Evolutionary conservation across 129 eudicot species (phyloP).

Genomic region (Oenanthe sinensis): DNA sequence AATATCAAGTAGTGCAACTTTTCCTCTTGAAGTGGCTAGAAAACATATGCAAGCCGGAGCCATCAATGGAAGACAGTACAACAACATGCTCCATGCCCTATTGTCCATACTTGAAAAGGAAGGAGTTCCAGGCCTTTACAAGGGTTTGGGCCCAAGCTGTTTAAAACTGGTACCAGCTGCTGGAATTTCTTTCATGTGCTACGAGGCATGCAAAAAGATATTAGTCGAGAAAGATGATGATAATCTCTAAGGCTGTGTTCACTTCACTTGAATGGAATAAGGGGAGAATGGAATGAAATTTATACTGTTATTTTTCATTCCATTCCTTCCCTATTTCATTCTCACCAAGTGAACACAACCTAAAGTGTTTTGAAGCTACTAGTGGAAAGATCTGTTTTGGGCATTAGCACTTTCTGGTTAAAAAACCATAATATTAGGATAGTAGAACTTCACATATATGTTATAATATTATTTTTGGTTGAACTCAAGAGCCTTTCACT

Average conservation of each 20-base stretch:
- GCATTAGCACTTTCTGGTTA: background rate
- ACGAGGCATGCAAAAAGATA: constrained; percentile 80
- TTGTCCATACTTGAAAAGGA: constrained; percentile 64
- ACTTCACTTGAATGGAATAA: too few species aligned
- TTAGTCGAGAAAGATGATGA: constrained; percentile 57
- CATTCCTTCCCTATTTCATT: too few species aligned
- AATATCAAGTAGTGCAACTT: constrained; percentile 69
- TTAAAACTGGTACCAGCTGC: constrained; percentile 82
- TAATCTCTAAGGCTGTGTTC: background rate
- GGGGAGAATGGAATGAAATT: too few species aligned
- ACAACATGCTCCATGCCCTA: constrained; percentile 79
- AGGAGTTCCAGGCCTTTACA: constrained; percentile 59
- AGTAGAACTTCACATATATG: background rate
- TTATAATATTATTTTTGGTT: background rate
- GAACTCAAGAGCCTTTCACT: background rate
- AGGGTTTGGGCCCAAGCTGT: constrained; percentile 87
- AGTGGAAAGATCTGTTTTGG: background rate
- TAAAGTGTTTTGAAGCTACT: background rate
- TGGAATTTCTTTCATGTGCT: constrained; percentile 94
- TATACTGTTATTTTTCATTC: too few species aligned
- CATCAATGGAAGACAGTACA: constrained; percentile 57
- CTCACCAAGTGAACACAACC: too few species aligned
- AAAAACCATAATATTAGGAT: background rate
- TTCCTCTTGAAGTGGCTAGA: constrained; percentile 89
- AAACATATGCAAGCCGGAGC: constrained; percentile 96